Evolutionary conservation across 2,329 filamentous ascomycete genomes (phyloP).

Genomic region (Penicillium sp.): DNA sequence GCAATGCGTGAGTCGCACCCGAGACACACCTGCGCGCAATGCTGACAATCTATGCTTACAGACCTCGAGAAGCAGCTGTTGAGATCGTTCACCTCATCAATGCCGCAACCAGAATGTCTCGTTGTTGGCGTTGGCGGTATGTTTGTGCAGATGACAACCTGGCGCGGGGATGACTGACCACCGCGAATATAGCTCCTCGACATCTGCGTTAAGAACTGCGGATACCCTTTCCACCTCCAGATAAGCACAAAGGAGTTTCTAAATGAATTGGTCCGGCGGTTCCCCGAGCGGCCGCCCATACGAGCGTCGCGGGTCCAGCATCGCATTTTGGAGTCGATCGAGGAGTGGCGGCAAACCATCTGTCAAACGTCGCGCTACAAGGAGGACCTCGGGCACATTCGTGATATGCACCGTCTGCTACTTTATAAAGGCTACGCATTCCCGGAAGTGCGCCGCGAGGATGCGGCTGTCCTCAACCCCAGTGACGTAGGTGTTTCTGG

Average conservation of each 20-base stretch:
- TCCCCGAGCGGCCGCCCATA: conserved; percentile 86
- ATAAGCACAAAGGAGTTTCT: conserved; percentile 98
- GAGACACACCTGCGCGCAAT: conserved; percentile 7
- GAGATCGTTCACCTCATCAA: conserved; percentile 93
- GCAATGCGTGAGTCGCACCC: conserved; percentile 59
- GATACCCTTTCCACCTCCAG: conserved; percentile 96
- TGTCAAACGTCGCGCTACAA: conserved; percentile 97
- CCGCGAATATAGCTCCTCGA: conserved; percentile 64
- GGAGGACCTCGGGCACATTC: conserved; percentile 90
- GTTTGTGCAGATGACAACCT: conserved; percentile 23
- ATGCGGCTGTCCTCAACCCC: conserved; percentile 92
- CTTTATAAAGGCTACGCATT: conserved; percentile 98
- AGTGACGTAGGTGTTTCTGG: conserved; percentile 69
- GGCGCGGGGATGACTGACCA: conserved; percentile 11
- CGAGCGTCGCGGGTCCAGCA: conserved; percentile 81
- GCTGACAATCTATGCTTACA: conserved; percentile 31
- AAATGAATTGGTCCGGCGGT: conserved; percentile 93
- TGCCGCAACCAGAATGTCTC: conserved; percentile 95
- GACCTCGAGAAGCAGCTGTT: conserved; percentile 85
- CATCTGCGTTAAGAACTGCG: conserved; percentile 99
- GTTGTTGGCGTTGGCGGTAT: conserved; percentile 71
- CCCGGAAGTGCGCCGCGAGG: conserved; percentile 83
- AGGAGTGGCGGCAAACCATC: conserved; percentile 97
- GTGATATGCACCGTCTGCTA: conserved; percentile 93
- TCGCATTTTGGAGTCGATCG: conserved; percentile 90